Evolutionary conservation across 2,329 filamentous ascomycete species (phyloP), one percentile per base, ranked within the genome.

Genomic region (Aspergillus sp.): DNA sequence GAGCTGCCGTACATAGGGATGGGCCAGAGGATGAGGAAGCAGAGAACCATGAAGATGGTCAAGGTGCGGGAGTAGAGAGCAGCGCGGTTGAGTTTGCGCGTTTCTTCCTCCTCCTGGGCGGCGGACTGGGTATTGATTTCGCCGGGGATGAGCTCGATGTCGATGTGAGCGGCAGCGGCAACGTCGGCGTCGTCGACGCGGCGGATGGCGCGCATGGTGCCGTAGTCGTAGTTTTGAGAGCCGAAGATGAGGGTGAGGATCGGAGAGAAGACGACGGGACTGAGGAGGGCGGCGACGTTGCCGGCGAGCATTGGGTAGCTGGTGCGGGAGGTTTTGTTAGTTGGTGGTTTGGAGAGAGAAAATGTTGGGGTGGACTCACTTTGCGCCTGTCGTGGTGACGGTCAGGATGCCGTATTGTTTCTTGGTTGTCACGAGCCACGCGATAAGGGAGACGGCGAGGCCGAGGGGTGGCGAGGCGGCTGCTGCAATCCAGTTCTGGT

Each of bases 1-100:
- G 85, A 85, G 0, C 83, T 83, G 10, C 91, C 92, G 71, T 95
- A 96, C 86, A 96, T 88, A 1, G 92, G 92, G 84, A 96, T 94
- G 0, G 93, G 92, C 92, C 92, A 96, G 15, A 96, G 83, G 2
- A 96, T 82, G 0, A 96, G 80, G 58, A 96, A 81, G 0, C 86
- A 83, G 0, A 96, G 62, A 0, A 91, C 90, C 79, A 91, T 81
- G 65, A 83, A 74, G 8, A 86, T 79, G 0, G 88, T 90, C 63
- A 86, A 73, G 32, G 77, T 79, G 54, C 84, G 80, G 0, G 86
- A 84, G 68, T 86, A 84, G 5, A 78, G 62, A 6, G 83, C 84
- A 0, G 85, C 83, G 25, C 79, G 81, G 62, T 82, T 79, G 30
- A 88, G 77, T 64, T 83, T 83, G 17, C 71, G 73, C 62, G 82